Evolutionary conservation across 495 filamentous ascomycete species (phyloP).

Genomic region (Neurospora tetrasperma): DNA sequence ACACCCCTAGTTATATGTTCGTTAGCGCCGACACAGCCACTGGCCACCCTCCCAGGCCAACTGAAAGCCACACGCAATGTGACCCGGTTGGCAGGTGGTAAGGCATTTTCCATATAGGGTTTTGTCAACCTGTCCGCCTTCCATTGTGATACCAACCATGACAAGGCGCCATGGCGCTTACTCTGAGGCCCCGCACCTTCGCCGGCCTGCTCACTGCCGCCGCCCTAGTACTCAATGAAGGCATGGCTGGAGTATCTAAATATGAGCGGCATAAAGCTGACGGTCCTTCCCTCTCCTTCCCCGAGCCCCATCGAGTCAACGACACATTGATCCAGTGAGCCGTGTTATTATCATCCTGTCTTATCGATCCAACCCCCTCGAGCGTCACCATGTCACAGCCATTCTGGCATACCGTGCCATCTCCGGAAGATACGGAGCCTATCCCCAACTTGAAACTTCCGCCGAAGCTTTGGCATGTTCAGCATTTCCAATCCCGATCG

Average conservation of each 20-base stretch:
- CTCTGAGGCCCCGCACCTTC: background rate
- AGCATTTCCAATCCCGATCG: background rate
- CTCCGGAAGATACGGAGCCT: background rate
- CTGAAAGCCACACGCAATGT: background rate
- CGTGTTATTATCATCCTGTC: background rate
- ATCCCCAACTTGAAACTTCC: background rate
- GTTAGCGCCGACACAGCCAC: background rate
- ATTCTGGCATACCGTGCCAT: background rate
- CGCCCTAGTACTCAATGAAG: background rate
- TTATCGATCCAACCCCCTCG: background rate
- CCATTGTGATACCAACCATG: background rate
- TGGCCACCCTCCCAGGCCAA: background rate
- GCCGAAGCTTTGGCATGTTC: background rate
- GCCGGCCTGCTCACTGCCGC: background rate
- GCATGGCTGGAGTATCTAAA: background rate
- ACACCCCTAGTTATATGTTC: background rate
- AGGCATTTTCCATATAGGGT: background rate
- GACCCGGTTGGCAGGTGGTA: background rate
- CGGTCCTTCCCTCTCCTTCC: background rate
- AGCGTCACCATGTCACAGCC: background rate
- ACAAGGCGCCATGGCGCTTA: background rate
- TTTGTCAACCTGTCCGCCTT: background rate
- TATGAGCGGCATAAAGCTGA: background rate
- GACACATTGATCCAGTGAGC: background rate
- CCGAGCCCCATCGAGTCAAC: background rate